These are phyloP conservation scores for Bryum argenteum DNA, from an alignment of 225 moss, liverwort and hornwort species.

Conservation along the genomic window DNA sequence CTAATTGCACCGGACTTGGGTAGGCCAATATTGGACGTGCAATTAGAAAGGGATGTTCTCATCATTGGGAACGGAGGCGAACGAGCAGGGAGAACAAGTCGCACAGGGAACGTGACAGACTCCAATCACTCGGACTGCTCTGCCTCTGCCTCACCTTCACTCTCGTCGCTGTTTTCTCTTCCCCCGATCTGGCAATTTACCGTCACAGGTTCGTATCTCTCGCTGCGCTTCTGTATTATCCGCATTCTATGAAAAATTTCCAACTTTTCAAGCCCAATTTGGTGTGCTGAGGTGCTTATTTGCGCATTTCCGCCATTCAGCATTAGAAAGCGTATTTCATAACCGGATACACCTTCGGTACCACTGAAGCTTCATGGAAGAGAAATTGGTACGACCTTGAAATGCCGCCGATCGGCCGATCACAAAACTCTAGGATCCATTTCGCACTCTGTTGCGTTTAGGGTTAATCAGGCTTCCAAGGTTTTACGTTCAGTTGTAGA, in stretches of 20 bases:
- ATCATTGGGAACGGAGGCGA: neutral
- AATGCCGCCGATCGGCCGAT: neutral
- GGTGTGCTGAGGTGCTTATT: constrained; percentile 88
- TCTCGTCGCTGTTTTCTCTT: neutral
- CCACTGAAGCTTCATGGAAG: neutral
- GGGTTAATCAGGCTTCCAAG: too few relatives aligned
- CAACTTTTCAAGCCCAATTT: neutral
- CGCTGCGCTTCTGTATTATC: neutral
- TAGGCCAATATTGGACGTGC: neutral
- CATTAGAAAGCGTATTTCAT: neutral
- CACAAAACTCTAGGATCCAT: neutral
- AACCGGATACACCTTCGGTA: too few relatives aligned
- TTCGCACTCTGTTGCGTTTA: too few relatives aligned
- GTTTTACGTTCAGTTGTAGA: too few relatives aligned
- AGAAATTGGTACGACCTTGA: neutral
- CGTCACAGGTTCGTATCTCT: constrained; percentile 1
- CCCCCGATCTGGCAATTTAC: constrained; percentile 21
- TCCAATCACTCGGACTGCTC: constrained; percentile 33
- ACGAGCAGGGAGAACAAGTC: neutral
- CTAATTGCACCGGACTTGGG: too few relatives aligned
- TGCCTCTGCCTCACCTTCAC: neutral
- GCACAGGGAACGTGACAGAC: constrained; percentile 4
- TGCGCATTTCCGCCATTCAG: constrained; percentile 32
- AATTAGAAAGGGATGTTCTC: neutral
- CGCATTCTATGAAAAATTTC: neutral